These are phyloP conservation scores for Microdochium nivale DNA, from an alignment of 2,329 filamentous ascomycete genomes.

Conservation along the genomic window DNA sequence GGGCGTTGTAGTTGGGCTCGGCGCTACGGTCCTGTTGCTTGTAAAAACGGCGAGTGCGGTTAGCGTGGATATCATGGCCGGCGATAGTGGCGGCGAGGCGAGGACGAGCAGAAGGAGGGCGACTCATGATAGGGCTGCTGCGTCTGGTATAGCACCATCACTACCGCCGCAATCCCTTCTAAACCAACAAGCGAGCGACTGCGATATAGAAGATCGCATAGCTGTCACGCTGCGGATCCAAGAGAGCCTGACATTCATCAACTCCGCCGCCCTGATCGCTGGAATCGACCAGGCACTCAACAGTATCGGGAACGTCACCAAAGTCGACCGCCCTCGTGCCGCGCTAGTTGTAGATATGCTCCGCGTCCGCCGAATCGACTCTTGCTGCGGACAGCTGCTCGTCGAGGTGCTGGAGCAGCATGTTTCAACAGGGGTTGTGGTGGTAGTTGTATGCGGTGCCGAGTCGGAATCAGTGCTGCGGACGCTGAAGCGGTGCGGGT, in stretches of 20 bases:
- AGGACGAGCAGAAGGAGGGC: not conserved
- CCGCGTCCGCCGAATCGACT: not conserved
- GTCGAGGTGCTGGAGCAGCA: not conserved
- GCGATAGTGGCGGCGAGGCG: not conserved
- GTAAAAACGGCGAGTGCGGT: constrained; percentile 25
- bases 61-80: not conserved
- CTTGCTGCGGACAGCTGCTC: not conserved
- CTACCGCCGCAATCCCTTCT: not conserved
- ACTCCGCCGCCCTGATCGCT: not conserved
- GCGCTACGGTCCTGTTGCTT: constrained; percentile 58
- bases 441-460: not conserved
- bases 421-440: not conserved
- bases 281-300: not conserved
- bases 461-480: not conserved
- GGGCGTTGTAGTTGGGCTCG: constrained; percentile 64
- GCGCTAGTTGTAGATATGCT: not conserved
- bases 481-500: not conserved
- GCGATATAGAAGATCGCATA: not conserved
- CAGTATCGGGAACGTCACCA: not conserved
- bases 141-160: no score
- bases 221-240: not conserved
- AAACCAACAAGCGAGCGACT: not conserved
- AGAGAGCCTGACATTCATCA: not conserved
- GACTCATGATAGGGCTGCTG: not conserved
- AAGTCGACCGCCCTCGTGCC: no score